These are phyloP conservation scores for Citrus mangshanensis DNA, from an alignment of 345 rosid genomes.

Conservation along the genomic window DNA sequence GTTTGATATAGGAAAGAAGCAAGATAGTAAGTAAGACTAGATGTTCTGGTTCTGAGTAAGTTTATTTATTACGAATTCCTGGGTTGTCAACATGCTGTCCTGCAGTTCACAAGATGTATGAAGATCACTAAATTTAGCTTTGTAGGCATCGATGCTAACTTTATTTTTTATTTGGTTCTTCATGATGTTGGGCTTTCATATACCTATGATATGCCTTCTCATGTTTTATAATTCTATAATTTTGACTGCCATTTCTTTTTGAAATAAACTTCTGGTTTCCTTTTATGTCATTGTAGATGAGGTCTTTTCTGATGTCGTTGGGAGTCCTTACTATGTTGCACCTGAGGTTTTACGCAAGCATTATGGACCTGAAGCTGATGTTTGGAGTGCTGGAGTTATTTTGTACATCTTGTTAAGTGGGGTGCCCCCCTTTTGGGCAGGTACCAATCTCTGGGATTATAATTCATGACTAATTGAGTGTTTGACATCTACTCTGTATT, in stretches of 20 bases:
- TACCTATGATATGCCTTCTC: background rate
- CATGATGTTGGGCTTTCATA: background rate
- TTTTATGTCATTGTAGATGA: conserved; percentile 36
- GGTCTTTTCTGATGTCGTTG: conserved; percentile 63
- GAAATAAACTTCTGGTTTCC: background rate
- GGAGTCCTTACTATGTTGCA: conserved; percentile 83
- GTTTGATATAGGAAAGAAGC: background rate
- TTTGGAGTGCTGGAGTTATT: conserved; percentile 86
- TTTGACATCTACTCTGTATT: background rate
- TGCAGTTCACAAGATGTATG: background rate
- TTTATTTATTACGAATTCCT: background rate
- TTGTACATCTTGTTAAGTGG: conserved; percentile 70
- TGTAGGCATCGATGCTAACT: background rate
- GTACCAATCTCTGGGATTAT: conserved; percentile 29
- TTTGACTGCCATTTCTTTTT: conserved; percentile 2
- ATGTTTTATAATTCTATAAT: background rate
- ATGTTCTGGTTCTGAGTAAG: background rate
- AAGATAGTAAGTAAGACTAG: background rate
- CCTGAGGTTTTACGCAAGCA: conserved; percentile 73
- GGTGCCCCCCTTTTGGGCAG: conserved; percentile 85
- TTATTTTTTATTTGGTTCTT: background rate
- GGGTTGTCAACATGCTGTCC: background rate
- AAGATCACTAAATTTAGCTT: background rate
- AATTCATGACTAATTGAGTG: conserved; percentile 9
- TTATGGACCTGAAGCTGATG: conserved; percentile 69